Evolutionary conservation across 306 rosid genomes (phyloP), one percentile per base, ranked within the genome.

Genomic region (Medicago ruthenica): DNA sequence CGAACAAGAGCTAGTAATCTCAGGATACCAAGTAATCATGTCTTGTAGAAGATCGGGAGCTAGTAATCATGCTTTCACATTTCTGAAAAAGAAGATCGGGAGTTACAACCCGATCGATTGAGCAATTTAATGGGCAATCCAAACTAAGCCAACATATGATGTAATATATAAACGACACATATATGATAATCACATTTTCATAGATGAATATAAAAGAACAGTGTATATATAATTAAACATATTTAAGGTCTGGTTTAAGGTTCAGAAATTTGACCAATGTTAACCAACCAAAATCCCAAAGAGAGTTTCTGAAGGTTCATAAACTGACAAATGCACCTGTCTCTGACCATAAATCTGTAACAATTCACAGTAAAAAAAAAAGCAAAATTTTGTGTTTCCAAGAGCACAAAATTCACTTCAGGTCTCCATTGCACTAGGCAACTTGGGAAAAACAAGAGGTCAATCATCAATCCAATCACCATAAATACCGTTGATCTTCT

Each of bases 391-490:
- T n/a, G 12, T 18, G 24, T 73, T 60, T 55, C 75, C 68, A 67
- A 78, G 80, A 70, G 70, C 54, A 55, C 58, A 76, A 54, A 68
- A 45, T 62, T 57, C 41, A 70, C 47, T 67, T 80, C 77, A 91
- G 79, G 78, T 85, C 74, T 87, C 95, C 79, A 83, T 82, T 71
- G 74, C 50, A 83, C 84, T 79, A 6, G 87, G 82, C 58, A 84
- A 37, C 86, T 79, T 78, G 60, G 57, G 81, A 40, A 20, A 67
- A 4, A 87, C 89, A 6, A 97, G 97, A 2, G 37, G 37, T 14
- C 85, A 21, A 78, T 92, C 98, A 40, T 92, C 96, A 9, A 91
- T 92, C 99, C 99, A 96, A 55, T 96, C 99, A 3, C 77, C 99
- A 76, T 96, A 96, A 70, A 92, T 92, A 12, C 84, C 90, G 61